Evolutionary conservation across 2,329 filamentous ascomycete species (phyloP), one percentile per base, ranked within the genome.

Genomic region (Colletotrichum zoysiae): DNA sequence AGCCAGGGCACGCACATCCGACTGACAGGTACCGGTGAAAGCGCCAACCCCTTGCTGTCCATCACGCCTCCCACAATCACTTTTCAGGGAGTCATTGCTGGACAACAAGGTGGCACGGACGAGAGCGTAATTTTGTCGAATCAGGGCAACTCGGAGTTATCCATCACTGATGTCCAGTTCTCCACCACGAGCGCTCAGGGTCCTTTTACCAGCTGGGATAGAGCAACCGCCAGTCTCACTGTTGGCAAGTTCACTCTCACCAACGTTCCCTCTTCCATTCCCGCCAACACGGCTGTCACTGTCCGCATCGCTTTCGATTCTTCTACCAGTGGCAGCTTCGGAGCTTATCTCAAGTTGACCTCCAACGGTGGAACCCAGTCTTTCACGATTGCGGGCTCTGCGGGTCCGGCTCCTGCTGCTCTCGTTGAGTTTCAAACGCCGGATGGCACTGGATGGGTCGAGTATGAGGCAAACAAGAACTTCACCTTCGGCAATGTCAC

Each of bases 401-500:
- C 87, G 9, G 87, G 87, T 0, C 83, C 84, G 1, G 78, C 84
- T 0, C 85, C 89, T 0, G 79, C 79, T 0, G 87, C 86, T 0
- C 76, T 87, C 1, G 77, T 90, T 5, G 85, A 90, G 75, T 90
- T 90, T 76, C 85, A 90, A 76, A 86, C 81, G 0, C 76, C 81
- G 0, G 86, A 89, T 75, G 87, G 84, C 2, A 78, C 76, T 2
- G 82, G 81, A 0, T 90, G 88, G 88, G 81, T 87, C 3, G 74
- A 80, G 2, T 89, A 87, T 65, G 75, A 80, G 6, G 70, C 80
- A 3, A 81, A 78, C 4, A 79, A 76, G 8, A 81, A 84, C 1
- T 90, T 90, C 67, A 85, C 79, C 0, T 90, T 90, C 72, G 88
- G 87, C 18, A 85, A 86, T 50, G 87, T 90, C 3, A 84, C 83